Percentiles rank a stretch among this genome's conserved stretches.
These are phyloP conservation scores for Aciculosporium take DNA, from an alignment of 2,329 filamentous ascomycete genomes.

Conservation along the genomic window DNA sequence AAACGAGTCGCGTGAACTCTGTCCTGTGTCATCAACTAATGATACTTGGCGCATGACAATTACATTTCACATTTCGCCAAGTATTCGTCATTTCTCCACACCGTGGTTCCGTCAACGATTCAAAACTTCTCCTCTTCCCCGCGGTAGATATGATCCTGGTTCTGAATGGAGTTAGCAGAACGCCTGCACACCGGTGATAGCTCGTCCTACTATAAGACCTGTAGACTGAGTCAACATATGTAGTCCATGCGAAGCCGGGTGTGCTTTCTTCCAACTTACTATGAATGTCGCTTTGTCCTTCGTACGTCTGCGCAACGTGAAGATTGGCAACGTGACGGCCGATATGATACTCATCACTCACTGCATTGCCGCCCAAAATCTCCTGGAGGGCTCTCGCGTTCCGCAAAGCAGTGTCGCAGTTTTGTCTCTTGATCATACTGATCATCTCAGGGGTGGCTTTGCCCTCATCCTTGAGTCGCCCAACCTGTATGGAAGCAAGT, in stretches of 20 bases:
- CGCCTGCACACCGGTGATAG: slow-evolving; percentile 63
- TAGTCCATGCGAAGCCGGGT: not conserved
- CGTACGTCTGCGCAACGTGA: slow-evolving; percentile 95
- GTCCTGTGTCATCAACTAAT: too few relatives aligned
- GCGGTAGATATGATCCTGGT: too few relatives aligned
- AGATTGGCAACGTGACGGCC: slow-evolving; percentile 90
- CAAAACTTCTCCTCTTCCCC: not conserved
- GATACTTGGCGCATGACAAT: too few relatives aligned
- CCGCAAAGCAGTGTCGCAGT: slow-evolving; percentile 77
- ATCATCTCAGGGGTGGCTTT: slow-evolving; percentile 92
- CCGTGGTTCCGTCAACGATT: too few relatives aligned
- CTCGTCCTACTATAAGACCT: slow-evolving; percentile 56
- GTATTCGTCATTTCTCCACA: not conserved
- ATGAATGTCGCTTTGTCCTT: slow-evolving; percentile 97
- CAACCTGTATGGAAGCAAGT: slow-evolving; percentile 81
- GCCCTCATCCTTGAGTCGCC: slow-evolving; percentile 81
- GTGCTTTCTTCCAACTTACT: slow-evolving; percentile 40
- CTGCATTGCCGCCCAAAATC: slow-evolving; percentile 95
- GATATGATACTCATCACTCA: slow-evolving; percentile 92
- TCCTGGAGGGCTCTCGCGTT: slow-evolving; percentile 78
- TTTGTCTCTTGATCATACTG: slow-evolving; percentile 89
- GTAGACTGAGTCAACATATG: slow-evolving; percentile 10
- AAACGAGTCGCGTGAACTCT: too few relatives aligned
- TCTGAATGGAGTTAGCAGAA: slow-evolving; percentile 41
- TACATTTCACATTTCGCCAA: too few relatives aligned